Percentiles rank a stretch among this genome's conserved stretches.
Conservation (phyloP, 2,329 filamentous ascomycete species). For the Raffaelea ambrosiae region DNA sequence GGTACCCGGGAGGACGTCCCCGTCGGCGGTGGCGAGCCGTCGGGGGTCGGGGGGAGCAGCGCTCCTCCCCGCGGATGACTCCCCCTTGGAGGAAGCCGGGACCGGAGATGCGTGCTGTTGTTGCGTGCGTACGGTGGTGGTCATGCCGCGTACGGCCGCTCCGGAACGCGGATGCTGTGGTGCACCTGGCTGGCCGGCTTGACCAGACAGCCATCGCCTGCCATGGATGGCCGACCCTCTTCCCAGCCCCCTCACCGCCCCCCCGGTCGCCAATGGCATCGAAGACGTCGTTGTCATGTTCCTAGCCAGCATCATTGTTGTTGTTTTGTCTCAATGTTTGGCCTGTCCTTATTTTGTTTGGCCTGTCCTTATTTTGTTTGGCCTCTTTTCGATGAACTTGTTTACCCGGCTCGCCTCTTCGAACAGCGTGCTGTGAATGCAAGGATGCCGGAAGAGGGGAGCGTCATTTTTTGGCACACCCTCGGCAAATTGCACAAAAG, state of each 20-base stretch:
- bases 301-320: background rate
- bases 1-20: conserved; percentile 44
- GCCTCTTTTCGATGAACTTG: no score
- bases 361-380: no score
- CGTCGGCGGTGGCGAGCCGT: conserved; percentile 14
- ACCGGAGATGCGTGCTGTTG: background rate
- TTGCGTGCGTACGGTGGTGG: no score
- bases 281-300: background rate
- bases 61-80: no score
- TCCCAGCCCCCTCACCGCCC: no score
- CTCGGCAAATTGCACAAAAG: background rate
- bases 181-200: background rate
- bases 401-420: no score
- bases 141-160: no score
- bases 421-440: background rate
- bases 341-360: no score
- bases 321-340: background rate
- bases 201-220: background rate
- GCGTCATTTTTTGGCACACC: background rate
- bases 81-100: background rate
- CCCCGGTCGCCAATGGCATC: background rate
- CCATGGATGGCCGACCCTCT: no score
- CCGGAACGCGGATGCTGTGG: background rate
- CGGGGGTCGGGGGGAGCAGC: background rate
- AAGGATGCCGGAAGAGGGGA: background rate